Evolutionary conservation across 768 basidiomycete species (phyloP).

Genomic region (Tremella mesenterica): DNA sequence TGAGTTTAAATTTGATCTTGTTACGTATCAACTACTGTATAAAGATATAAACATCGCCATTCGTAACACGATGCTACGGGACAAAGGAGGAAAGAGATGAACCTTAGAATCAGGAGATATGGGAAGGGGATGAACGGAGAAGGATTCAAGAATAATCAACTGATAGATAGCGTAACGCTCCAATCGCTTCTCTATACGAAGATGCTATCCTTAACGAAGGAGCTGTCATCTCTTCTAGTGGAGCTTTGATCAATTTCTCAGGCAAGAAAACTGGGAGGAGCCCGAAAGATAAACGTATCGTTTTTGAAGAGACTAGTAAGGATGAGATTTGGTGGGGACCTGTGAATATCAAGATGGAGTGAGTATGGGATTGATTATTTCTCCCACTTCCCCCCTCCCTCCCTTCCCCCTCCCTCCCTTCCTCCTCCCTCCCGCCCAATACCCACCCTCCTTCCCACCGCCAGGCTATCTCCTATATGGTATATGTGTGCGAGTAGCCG

Average conservation of each 20-base stretch:
- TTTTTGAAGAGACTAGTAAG: slow-evolving; percentile 91
- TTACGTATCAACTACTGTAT: background rate
- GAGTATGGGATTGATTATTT: slow-evolving; percentile 12
- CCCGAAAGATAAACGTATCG: slow-evolving; percentile 99
- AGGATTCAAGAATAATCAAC: background rate
- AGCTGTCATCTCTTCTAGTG: slow-evolving; percentile 90
- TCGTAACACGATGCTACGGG: too few species aligned
- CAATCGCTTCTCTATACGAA: slow-evolving; percentile 75
- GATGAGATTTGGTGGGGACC: slow-evolving; percentile 99
- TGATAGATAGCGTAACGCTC: slow-evolving; percentile 41
- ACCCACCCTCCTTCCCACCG: background rate
- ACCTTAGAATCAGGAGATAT: too few species aligned
- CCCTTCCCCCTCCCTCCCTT: background rate
- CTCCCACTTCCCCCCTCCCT: background rate
- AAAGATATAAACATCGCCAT: too few species aligned
- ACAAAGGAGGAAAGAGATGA: too few species aligned
- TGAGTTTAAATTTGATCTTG: too few species aligned
- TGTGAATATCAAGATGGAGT: slow-evolving; percentile 97
- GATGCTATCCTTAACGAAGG: slow-evolving; percentile 98
- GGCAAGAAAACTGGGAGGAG: slow-evolving; percentile 98
- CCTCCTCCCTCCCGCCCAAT: background rate
- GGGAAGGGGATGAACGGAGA: too few species aligned
- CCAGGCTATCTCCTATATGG: too few species aligned
- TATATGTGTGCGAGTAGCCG: too few species aligned
- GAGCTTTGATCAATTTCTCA: slow-evolving; percentile 98